Percentiles rank a stretch among this genome's conserved stretches.
phyloP scores from a whole-genome alignment of 768 basidiomycete genomes.

The Suillus occidentalis region DNA sequence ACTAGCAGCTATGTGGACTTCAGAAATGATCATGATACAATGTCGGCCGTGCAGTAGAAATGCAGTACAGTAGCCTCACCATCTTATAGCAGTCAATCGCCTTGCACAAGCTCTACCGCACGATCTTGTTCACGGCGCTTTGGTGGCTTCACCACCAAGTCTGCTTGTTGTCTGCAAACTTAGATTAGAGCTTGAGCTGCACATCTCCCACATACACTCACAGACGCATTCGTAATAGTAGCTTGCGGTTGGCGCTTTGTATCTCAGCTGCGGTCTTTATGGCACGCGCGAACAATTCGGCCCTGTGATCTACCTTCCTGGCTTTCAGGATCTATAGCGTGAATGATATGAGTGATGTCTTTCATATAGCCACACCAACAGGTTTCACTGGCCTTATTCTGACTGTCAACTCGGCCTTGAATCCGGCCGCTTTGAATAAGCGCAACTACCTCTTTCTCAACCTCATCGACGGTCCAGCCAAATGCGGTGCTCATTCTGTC shows the following conservation, averaged over 20 bases:
- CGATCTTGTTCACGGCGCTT: conserved; percentile 38
- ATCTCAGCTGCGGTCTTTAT: conserved; percentile 73
- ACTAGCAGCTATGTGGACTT: not conserved
- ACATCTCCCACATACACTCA: conserved; percentile 37
- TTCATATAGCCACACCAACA: not conserved
- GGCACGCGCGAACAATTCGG: conserved; percentile 73
- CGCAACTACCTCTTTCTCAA: conserved; percentile 70
- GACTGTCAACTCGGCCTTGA: conserved; percentile 82
- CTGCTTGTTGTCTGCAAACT: conserved; percentile 70
- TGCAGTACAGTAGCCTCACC: not conserved
- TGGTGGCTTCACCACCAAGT: conserved; percentile 67
- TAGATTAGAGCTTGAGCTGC: not conserved
- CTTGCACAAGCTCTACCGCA: not conserved
- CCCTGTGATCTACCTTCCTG: conserved; percentile 76
- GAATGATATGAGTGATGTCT: not conserved
- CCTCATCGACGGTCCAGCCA: conserved; percentile 72
- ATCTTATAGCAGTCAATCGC: not conserved
- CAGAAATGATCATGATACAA: not conserved
- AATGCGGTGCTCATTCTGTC: conserved; percentile 86
- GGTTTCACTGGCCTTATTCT: conserved; percentile 65
- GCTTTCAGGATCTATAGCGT: conserved; percentile 68
- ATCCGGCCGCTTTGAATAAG: conserved; percentile 80
- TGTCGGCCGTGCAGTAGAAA: not conserved
- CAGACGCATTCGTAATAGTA: conserved; percentile 83
- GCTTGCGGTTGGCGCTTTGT: conserved; percentile 70